These are phyloP conservation scores for Mangifera indica DNA, from an alignment of 345 rosid species.

Conservation along the genomic window DNA sequence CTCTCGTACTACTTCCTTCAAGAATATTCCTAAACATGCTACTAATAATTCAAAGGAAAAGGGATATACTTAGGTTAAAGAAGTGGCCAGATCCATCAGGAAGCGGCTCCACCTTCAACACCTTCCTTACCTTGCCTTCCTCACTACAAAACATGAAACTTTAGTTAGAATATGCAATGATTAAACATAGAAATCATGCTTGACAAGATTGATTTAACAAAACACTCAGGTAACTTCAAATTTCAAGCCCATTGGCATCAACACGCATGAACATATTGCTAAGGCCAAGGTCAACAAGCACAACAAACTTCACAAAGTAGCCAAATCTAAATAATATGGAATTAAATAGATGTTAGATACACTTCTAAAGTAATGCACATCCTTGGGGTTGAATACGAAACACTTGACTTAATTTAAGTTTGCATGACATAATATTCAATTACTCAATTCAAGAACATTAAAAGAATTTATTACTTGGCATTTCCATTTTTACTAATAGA, in stretches of 20 bases:
- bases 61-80: conserved; percentile 79
- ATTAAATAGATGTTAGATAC: not conserved
- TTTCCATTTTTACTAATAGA: not conserved
- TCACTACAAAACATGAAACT: conserved; percentile 51
- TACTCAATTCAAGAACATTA: not conserved
- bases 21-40: not conserved
- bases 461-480: not conserved
- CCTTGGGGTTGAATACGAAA: not conserved
- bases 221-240: not conserved
- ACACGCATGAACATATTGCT: not conserved
- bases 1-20: too few species aligned
- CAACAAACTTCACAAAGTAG: not conserved
- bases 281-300: not conserved
- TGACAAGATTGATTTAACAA: not conserved
- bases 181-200: not conserved
- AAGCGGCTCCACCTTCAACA: conserved; percentile 89
- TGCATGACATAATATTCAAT: not conserved
- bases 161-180: not conserved
- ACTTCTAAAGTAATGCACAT: not conserved
- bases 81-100: conserved; percentile 96
- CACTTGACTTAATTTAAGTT: not conserved
- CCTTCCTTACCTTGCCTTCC: conserved; percentile 90
- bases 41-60: conserved; percentile 23
- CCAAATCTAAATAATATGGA: not conserved
- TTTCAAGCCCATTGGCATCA: not conserved